Percentiles rank a stretch among this genome's conserved stretches.
phyloP scores from a whole-genome alignment of 345 rosid species.

The Euphorbia peplus region DNA sequence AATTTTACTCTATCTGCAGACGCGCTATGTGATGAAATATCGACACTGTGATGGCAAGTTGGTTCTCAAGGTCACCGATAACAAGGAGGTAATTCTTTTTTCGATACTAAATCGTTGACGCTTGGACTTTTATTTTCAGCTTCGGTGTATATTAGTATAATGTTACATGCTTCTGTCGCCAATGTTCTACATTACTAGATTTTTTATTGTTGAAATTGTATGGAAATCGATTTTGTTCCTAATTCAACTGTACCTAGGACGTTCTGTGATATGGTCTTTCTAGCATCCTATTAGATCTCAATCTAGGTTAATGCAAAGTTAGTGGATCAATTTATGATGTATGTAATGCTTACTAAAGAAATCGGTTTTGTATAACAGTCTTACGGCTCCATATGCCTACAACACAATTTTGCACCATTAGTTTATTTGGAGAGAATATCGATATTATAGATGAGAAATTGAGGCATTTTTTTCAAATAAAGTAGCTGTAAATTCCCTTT shows the following conservation, averaged over 20 bases:
- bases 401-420: background rate
- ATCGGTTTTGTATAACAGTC: background rate
- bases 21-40: slow-evolving; percentile 88
- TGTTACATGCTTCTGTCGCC: background rate
- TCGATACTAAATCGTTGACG: background rate
- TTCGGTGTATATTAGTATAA: background rate
- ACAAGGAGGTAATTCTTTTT: slow-evolving; percentile 64
- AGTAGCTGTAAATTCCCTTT: background rate
- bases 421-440: background rate
- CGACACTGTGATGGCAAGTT: slow-evolving; percentile 89
- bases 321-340: background rate
- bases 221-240: background rate
- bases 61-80: slow-evolving; percentile 98
- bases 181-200: background rate
- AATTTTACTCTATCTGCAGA: too few relatives aligned
- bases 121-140: background rate
- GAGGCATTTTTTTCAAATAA: background rate
- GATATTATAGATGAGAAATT: background rate
- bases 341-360: too few relatives aligned
- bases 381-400: background rate
- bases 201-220: background rate
- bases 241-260: background rate
- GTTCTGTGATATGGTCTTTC: background rate
- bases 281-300: background rate
- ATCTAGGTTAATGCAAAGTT: background rate